A percentile compares a stretch with the other conserved stretches of the same genome.
These are phyloP conservation scores for Hypoxylon perforatum DNA, from an alignment of 495 filamentous ascomycete genomes.

Conservation along the genomic window DNA sequence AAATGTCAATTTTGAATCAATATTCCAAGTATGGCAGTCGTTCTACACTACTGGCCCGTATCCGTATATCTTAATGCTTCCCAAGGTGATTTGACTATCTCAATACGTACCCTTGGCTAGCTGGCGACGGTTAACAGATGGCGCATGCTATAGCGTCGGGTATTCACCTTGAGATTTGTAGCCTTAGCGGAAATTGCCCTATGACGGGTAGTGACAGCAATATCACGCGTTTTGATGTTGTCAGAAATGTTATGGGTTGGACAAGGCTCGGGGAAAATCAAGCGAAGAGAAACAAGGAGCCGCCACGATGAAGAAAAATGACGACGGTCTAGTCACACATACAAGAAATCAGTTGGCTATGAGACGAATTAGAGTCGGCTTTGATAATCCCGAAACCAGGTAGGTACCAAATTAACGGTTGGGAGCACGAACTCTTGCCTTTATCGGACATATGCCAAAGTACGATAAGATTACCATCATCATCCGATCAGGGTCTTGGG, in stretches of 20 bases:
- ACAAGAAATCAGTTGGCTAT: neutral
- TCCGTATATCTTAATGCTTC: too few species aligned
- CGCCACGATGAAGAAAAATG: neutral
- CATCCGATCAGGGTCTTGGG: slow-evolving; percentile 2
- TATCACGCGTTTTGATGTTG: neutral
- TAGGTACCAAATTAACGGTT: neutral
- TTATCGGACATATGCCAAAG: neutral
- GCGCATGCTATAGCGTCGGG: neutral
- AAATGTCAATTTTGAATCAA: too few species aligned
- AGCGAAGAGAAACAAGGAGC: neutral
- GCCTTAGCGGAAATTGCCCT: neutral
- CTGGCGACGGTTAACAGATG: too few species aligned
- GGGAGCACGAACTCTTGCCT: neutral
- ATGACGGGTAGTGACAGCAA: slow-evolving; percentile 11
- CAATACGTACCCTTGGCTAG: too few species aligned
- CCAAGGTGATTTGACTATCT: too few species aligned
- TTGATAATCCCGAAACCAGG: neutral
- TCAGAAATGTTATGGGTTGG: neutral
- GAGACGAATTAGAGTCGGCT: neutral
- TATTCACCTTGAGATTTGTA: neutral
- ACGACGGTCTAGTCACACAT: too few species aligned
- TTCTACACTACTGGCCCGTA: too few species aligned
- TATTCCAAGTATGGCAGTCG: too few species aligned
- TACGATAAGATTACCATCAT: slow-evolving; percentile 19
- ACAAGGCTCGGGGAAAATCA: neutral